A percentile compares a stretch with the other conserved stretches of the same genome.
These are phyloP conservation scores for Linnemannia exigua DNA, from an alignment of 192 early-diverging fungal genomes.

Conservation along the genomic window DNA sequence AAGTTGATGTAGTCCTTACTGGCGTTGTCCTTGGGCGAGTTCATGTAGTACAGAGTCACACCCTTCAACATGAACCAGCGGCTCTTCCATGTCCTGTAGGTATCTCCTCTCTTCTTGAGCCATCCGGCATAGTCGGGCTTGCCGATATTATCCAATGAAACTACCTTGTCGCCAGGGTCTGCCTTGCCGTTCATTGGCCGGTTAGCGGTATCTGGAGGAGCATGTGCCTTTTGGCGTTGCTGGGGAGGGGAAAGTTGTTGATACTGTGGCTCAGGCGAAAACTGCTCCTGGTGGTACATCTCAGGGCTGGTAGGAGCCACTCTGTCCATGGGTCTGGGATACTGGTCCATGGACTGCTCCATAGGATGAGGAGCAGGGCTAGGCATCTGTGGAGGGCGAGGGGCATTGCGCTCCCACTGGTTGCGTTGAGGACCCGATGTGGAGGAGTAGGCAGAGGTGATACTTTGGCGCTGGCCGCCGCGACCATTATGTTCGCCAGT, in stretches of 20 bases:
- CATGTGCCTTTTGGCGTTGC: constrained; percentile 9
- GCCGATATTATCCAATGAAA: constrained; percentile 30
- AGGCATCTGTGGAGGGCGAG: constrained; percentile 29
- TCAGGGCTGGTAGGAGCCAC: constrained; percentile 23
- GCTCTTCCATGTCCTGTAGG: constrained; percentile 70
- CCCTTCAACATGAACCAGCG: constrained; percentile 73
- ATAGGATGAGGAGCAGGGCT: constrained; percentile 19
- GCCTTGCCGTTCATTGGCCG: constrained; percentile 22
- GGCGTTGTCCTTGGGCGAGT: constrained; percentile 61
- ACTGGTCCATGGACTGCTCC: constrained; percentile 27
- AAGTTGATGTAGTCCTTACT: constrained; percentile 69
- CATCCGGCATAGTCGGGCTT: constrained; percentile 69
- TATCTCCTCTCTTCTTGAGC: constrained; percentile 67
- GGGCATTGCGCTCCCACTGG: constrained; percentile 31
- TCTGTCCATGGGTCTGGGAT: constrained; percentile 15
- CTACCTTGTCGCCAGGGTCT: constrained; percentile 25
- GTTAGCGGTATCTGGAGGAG: not conserved
- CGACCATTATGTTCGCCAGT: constrained; percentile 14
- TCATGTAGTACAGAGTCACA: constrained; percentile 66
- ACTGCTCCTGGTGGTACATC: constrained; percentile 25
- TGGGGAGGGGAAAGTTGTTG: not conserved
- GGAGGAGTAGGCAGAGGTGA: constrained; percentile 29
- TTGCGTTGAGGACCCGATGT: constrained; percentile 22
- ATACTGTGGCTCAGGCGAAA: not conserved
- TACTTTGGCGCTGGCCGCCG: constrained; percentile 25